phyloP scores from a whole-genome alignment of 2,329 filamentous ascomycete species.

The Fonsecaea erecta region DNA sequence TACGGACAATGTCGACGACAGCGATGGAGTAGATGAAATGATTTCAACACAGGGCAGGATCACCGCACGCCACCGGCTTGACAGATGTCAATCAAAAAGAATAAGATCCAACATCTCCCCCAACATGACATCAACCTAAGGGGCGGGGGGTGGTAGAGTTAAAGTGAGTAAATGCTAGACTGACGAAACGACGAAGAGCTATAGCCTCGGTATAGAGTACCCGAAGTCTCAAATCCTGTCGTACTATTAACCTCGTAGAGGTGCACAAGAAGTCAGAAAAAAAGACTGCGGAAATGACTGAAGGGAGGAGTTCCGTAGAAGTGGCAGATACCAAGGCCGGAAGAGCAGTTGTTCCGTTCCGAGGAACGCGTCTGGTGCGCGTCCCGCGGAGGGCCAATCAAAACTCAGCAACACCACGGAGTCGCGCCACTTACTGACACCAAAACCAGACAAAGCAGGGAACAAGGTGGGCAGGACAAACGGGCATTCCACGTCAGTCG shows the following conservation, averaged over 20 bases:
- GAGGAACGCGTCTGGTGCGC: neutral
- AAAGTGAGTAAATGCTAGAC: neutral
- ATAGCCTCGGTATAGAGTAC: neutral
- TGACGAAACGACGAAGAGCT: neutral
- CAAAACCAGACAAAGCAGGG: slow-evolving; percentile 16
- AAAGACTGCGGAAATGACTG: neutral
- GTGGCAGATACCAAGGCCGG: neutral
- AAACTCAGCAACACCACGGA: neutral
- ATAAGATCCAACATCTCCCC: slow-evolving; percentile 20
- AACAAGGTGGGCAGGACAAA: slow-evolving; percentile 12
- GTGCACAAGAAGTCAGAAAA: no score
- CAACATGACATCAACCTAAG: slow-evolving; percentile 1
- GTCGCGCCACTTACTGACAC: slow-evolving; percentile 15
- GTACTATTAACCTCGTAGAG: neutral
- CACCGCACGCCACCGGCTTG: neutral
- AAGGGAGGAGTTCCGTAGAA: no score
- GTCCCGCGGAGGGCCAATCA: slow-evolving; percentile 2
- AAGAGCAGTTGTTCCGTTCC: slow-evolving; percentile 14
- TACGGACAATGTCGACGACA: neutral
- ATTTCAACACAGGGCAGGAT: slow-evolving; percentile 8
- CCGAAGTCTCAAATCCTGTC: neutral
- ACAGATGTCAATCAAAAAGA: slow-evolving; percentile 13
- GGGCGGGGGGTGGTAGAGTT: neutral
- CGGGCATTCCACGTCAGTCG: slow-evolving; percentile 16
- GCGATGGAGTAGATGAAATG: slow-evolving; percentile 8